Evolutionary conservation across 176 grass and related monocot genomes (phyloP).

Genomic region (Oryza glaberrima): DNA sequence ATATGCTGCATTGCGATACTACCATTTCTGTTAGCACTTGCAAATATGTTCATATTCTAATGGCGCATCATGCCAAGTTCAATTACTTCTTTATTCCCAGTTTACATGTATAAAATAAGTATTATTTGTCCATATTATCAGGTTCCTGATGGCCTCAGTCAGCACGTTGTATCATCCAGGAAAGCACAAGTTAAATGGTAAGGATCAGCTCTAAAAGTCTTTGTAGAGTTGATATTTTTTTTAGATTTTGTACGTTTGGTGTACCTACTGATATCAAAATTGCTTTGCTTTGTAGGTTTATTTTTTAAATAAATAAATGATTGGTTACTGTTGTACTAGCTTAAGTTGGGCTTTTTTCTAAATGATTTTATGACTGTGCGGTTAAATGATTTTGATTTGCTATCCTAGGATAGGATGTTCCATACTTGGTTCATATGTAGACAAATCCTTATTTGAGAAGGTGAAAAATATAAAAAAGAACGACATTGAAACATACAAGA

Average conservation of each 20-base stretch:
- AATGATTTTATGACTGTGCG: background rate
- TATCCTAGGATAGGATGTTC: background rate
- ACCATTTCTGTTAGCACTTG: constrained; percentile 22
- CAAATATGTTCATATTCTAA: background rate
- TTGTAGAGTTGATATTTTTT: background rate
- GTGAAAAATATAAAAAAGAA: background rate
- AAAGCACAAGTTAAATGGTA: constrained; percentile 44
- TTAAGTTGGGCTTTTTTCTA: constrained; percentile 2
- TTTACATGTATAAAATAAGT: constrained; percentile 7
- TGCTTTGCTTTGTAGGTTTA: background rate
- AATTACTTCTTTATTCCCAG: background rate
- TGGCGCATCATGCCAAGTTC: constrained; percentile 1
- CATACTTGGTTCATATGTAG: constrained; percentile 5
- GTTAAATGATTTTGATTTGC: constrained; percentile 5
- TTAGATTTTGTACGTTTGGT: background rate
- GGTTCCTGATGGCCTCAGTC: constrained; percentile 41
- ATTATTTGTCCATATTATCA: constrained; percentile 24
- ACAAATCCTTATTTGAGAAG: constrained; percentile 1
- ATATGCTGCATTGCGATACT: background rate
- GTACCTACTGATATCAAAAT: constrained; percentile 10
- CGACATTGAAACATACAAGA: background rate
- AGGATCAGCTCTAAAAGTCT: constrained; percentile 9
- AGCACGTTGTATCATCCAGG: constrained; percentile 30
- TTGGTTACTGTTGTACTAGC: background rate
- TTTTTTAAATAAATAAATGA: background rate